Conservation (phyloP, 331 rosid species). For the Prunus yedoensis region DNA sequence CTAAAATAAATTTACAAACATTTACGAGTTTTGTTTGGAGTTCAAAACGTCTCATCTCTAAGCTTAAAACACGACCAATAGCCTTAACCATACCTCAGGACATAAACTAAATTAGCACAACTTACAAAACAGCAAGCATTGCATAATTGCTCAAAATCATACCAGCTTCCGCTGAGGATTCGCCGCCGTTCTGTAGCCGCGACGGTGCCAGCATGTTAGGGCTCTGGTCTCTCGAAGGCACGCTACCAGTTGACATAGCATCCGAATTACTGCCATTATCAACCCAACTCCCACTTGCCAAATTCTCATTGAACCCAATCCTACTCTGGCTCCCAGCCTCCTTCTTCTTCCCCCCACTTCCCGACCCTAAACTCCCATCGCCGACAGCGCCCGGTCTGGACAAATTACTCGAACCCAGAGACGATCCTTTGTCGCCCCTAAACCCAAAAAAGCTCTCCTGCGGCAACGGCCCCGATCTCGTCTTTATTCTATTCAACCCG, state of each 20-base stretch:
- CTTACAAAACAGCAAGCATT: not conserved
- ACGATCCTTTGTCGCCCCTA: conserved; percentile 55
- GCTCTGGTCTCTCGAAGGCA: conserved; percentile 60
- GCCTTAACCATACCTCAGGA: not conserved
- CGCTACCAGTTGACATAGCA: conserved; percentile 52
- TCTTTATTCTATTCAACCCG: conserved; percentile 86
- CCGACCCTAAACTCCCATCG: conserved; percentile 25
- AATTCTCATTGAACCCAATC: conserved; percentile 53
- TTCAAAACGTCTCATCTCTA: not conserved
- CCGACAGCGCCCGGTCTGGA: conserved; percentile 44
- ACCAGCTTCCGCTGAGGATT: conserved; percentile 74
- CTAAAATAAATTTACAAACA: not conserved
- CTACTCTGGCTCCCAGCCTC: conserved; percentile 38
- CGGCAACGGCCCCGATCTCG: conserved; percentile 98
- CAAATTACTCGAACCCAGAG: conserved; percentile 63
- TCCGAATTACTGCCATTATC: conserved; percentile 61
- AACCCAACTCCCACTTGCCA: conserved; percentile 34
- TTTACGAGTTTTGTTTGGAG: not conserved
- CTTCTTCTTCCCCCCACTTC: conserved; percentile 58
- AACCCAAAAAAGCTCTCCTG: conserved; percentile 94
- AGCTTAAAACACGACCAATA: conserved; percentile 1
- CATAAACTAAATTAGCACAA: not conserved
- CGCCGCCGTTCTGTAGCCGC: conserved; percentile 66
- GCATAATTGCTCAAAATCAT: not conserved
- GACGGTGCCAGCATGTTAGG: conserved; percentile 56